These are phyloP conservation scores for Mycena chlorophos DNA, from an alignment of 768 basidiomycete genomes.

Conservation along the genomic window DNA sequence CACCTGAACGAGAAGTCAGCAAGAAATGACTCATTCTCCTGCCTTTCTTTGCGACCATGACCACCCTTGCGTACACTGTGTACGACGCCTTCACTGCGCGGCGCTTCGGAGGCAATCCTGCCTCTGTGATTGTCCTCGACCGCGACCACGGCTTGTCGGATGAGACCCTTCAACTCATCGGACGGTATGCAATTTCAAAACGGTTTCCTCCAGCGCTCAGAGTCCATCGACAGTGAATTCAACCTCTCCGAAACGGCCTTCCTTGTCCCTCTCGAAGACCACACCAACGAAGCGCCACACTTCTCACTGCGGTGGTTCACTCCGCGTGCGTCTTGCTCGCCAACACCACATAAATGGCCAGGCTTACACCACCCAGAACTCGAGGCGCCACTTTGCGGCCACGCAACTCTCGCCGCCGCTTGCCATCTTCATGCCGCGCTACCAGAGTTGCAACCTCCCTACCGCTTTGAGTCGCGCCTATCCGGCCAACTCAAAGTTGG, in stretches of 20 bases:
- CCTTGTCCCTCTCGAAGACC: conserved; percentile 17
- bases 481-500: conserved; percentile 16
- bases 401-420: conserved; percentile 18
- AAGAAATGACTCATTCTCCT: neutral
- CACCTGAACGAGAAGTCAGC: too few species aligned
- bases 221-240: conserved; percentile 13
- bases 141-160: conserved; percentile 18
- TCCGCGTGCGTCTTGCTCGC: neutral
- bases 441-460: conserved; percentile 17
- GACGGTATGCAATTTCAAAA: conserved; percentile 6
- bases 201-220: neutral
- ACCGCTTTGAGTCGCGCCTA: conserved; percentile 18
- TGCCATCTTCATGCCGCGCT: conserved; percentile 8
- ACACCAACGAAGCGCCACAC: conserved; percentile 15
- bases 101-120: conserved; percentile 15
- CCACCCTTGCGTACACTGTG: conserved; percentile 9
- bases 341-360: neutral
- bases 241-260: conserved; percentile 21
- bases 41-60: conserved; percentile 4
- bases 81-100: conserved; percentile 17
- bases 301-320: conserved; percentile 21
- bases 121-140: conserved; percentile 16
- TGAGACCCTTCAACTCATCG: conserved; percentile 13
- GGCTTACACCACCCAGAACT: conserved; percentile 1
- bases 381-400: conserved; percentile 19